Evolutionary conservation across 129 eudicot genomes (phyloP).

Genomic region (Heracleum sosnowskyi): DNA sequence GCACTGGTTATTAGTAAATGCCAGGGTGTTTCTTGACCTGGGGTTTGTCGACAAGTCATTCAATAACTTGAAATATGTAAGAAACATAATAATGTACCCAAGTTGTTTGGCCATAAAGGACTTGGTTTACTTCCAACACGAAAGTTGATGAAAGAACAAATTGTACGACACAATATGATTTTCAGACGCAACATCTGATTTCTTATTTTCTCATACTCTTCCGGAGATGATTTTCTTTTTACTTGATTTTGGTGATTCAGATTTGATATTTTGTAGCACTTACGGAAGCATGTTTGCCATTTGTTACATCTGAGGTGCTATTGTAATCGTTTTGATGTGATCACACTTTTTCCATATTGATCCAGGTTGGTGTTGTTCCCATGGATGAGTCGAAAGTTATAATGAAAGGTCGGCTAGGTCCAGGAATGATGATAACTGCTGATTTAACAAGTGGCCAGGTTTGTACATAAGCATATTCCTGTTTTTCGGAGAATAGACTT

Average conservation of each 20-base stretch:
- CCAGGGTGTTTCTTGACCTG: background rate
- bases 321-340: constrained; percentile 14
- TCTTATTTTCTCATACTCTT: background rate
- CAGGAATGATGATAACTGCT: constrained; percentile 98
- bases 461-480: constrained; percentile 17
- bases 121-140: background rate
- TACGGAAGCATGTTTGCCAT: constrained; percentile 5
- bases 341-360: constrained; percentile 15
- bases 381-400: constrained; percentile 88
- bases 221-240: background rate
- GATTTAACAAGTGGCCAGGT: constrained; percentile 91
- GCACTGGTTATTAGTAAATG: background rate
- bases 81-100: background rate
- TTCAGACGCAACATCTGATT: background rate
- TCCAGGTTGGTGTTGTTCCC: constrained; percentile 93
- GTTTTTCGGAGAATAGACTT: background rate
- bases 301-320: background rate
- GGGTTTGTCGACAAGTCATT: background rate
- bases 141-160: background rate
- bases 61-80: background rate
- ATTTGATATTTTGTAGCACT: background rate
- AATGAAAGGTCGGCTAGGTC: constrained; percentile 99
- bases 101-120: background rate
- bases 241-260: background rate
- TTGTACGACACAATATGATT: background rate